Evolutionary conservation across 2,329 filamentous ascomycete species (phyloP), one percentile per base, ranked within the genome.

Genomic region (Fusarium palustre): DNA sequence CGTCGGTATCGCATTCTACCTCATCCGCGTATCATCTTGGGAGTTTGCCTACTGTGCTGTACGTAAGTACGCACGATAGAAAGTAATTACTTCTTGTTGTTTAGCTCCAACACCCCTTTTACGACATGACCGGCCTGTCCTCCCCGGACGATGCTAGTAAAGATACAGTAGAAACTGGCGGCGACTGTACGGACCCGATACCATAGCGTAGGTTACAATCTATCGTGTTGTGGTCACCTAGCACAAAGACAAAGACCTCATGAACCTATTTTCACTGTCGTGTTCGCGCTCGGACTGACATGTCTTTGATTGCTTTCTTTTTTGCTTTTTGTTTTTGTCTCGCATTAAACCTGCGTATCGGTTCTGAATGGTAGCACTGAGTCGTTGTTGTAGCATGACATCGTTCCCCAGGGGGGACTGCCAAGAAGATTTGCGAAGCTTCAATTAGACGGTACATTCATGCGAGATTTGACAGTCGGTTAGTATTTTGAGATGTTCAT

Each of bases 11-110:
- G 36, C 43, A 62, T 53, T 52, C 36, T 25, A 46, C 57, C 36
- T 25, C 31, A 62, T 58, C 68, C 42, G 43, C 66, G 46, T 69
- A 62, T 66, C 67, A 68, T 68, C 50, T 69, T 69, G 66, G 66
- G 31, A 64, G 48, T 50, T 20, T 45, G 60, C 48, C 33, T 45
- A 41, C 31, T n/a, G 34, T 34, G 47, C 31, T n/a, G 34, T 34
- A 55, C 41, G 31, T 50, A 55, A 34, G 33, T 25, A 42, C 39
- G 20, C 20, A 41, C 20, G 39, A 41, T 41, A 15, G 20, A 49
- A 34, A 34, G 31, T 49, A 52, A 52, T 52, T 52, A 41, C 48
- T 52, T 25, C 24, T n/a, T 50, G n/a, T n/a, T 65, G 39, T 57
- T 28, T 66, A 65, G 54, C 43, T 55, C 49, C 46, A 38, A 34